phyloP scores from a whole-genome alignment of 306 rosid genomes.

The Quercus wislizeni region DNA sequence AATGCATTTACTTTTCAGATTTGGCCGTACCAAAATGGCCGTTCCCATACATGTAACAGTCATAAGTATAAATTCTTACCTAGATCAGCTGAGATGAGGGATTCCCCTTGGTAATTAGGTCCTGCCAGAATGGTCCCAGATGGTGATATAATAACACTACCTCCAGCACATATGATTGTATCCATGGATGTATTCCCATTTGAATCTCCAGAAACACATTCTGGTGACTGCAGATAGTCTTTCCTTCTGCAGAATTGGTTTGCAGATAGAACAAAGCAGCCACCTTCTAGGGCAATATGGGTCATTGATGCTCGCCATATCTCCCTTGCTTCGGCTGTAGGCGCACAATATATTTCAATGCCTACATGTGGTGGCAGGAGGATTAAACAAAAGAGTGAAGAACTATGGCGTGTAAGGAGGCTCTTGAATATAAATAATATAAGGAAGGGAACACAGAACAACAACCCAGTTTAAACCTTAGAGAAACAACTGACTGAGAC shows the following conservation, averaged over 20 bases:
- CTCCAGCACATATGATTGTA: slow-evolving; percentile 85
- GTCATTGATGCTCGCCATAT: slow-evolving; percentile 89
- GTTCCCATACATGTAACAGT: background rate
- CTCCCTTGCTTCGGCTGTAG: slow-evolving; percentile 83
- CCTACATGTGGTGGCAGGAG: slow-evolving; percentile 38
- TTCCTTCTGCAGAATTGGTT: slow-evolving; percentile 88
- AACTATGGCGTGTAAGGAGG: background rate
- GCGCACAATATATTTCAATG: slow-evolving; percentile 92
- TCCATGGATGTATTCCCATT: slow-evolving; percentile 67
- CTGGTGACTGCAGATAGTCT: slow-evolving; percentile 85
- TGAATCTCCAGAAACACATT: slow-evolving; percentile 55
- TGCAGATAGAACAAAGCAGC: slow-evolving; percentile 86
- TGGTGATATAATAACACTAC: slow-evolving; percentile 90
- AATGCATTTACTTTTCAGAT: background rate
- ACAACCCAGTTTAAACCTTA: no score
- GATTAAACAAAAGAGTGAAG: background rate
- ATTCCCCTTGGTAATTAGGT: slow-evolving; percentile 91
- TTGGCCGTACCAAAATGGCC: background rate
- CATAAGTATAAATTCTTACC: slow-evolving; percentile 40
- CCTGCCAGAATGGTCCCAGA: slow-evolving; percentile 83
- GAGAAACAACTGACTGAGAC: no score
- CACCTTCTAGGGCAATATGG: slow-evolving; percentile 91
- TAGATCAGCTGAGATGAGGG: slow-evolving; percentile 82
- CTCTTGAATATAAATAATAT: background rate
- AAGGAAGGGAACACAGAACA: no score